Conservation (phyloP, 1,284 basidiomycete species). For the Phellopilus nigrolimitatus region DNA sequence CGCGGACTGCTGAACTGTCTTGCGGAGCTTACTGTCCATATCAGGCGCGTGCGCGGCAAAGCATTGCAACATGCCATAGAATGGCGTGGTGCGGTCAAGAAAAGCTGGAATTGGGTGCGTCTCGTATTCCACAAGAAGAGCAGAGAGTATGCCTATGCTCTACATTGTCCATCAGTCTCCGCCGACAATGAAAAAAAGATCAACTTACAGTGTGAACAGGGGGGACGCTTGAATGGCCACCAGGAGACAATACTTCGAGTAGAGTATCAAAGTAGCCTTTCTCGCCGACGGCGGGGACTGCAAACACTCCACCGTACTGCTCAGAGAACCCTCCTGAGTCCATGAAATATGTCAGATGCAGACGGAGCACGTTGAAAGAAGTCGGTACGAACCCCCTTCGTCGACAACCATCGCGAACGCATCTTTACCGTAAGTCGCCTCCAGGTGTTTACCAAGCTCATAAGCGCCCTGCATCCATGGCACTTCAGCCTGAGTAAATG, state of each 20-base stretch:
- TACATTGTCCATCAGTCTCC: conserved; percentile 9
- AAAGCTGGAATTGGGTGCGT: conserved; percentile 32
- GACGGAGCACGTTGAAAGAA: not conserved
- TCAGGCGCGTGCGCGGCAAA: conserved; percentile 42
- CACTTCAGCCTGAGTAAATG: too few species aligned
- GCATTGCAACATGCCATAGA: conserved; percentile 41
- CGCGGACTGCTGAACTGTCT: conserved; percentile 33
- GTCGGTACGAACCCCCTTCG: conserved; percentile 34
- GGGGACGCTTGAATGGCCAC: conserved; percentile 45
- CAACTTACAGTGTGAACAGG: conserved; percentile 31
- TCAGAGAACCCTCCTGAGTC: conserved; percentile 21
- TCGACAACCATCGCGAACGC: conserved; percentile 50
- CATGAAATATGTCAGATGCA: not conserved
- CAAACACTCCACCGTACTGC: conserved; percentile 26
- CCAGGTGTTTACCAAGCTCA: conserved; percentile 34
- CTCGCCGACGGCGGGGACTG: conserved; percentile 39
- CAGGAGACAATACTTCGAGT: conserved; percentile 35
- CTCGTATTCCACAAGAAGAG: conserved; percentile 40
- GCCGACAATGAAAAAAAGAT: not conserved
- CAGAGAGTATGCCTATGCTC: conserved; percentile 43
- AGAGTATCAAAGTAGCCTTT: conserved; percentile 44
- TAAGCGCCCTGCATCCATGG: conserved; percentile 30
- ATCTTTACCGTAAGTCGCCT: conserved; percentile 46
- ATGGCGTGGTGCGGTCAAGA: conserved; percentile 37
- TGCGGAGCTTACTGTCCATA: conserved; percentile 35